phyloP scores from a whole-genome alignment of 208 protist species.

The Porcisia hertigi region DNA sequence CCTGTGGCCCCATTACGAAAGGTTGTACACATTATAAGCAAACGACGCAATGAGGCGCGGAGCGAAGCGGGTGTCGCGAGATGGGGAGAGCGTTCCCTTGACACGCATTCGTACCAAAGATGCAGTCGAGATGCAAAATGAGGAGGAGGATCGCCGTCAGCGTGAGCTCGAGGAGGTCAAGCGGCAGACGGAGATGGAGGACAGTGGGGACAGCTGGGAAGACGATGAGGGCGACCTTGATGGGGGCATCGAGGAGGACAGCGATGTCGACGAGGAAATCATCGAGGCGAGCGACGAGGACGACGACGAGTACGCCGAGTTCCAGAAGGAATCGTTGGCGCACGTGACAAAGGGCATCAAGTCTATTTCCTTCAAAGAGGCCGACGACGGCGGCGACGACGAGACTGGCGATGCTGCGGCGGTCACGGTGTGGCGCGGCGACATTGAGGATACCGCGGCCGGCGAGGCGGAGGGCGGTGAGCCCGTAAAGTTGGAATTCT shows the following conservation, averaged over 20 bases:
- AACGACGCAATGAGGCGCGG: slow-evolving; percentile 19
- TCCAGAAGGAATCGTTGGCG: slow-evolving; percentile 60
- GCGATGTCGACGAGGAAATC: slow-evolving; percentile 55
- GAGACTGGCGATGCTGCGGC: slow-evolving; percentile 29
- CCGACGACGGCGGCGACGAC: slow-evolving; percentile 32
- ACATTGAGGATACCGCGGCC: slow-evolving; percentile 24
- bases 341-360: slow-evolving; percentile 43
- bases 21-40: neutral
- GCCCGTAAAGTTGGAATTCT: slow-evolving; percentile 63
- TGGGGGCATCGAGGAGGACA: slow-evolving; percentile 33
- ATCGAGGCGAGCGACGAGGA: slow-evolving; percentile 59
- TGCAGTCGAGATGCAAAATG: slow-evolving; percentile 38
- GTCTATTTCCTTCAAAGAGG: slow-evolving; percentile 58
- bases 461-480: slow-evolving; percentile 25
- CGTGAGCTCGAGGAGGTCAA: slow-evolving; percentile 20
- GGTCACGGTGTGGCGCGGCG: slow-evolving; percentile 35
- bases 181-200: slow-evolving; percentile 17
- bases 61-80: slow-evolving; percentile 46
- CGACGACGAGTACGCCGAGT: slow-evolving; percentile 80
- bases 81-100: slow-evolving; percentile 34
- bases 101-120: slow-evolving; percentile 40
- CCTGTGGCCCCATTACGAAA: too few relatives aligned
- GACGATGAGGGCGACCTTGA: slow-evolving; percentile 38
- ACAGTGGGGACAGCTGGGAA: slow-evolving; percentile 40
- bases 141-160: slow-evolving; percentile 39